phyloP scores from a whole-genome alignment of 2,329 filamentous ascomycete species.

The Fusarium protoensiforme region DNA sequence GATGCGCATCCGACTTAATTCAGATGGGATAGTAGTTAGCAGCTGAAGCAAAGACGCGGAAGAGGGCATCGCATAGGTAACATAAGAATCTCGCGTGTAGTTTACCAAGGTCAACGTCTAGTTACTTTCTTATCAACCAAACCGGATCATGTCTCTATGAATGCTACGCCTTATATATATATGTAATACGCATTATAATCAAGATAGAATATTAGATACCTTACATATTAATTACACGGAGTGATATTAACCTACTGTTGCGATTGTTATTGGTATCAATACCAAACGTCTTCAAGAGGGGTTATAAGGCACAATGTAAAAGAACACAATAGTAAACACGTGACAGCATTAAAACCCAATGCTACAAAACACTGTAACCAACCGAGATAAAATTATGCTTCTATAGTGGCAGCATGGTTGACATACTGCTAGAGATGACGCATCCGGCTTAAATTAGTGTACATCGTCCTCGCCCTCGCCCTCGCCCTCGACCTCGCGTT shows the following conservation, averaged over 20 bases:
- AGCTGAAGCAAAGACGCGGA: too few species aligned
- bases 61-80: too few species aligned
- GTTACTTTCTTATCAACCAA: neutral
- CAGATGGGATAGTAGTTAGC: too few species aligned
- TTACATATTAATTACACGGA: neutral
- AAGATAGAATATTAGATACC: neutral
- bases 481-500: neutral
- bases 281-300: too few species aligned
- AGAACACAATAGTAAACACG: too few species aligned
- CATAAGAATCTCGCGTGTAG: neutral
- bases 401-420: neutral
- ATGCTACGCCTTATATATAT: neutral
- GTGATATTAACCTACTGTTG: neutral
- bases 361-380: too few species aligned
- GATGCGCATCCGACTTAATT: too few species aligned
- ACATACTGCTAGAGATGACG: neutral
- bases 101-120: neutral
- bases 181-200: neutral
- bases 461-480: too few species aligned
- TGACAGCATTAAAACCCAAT: too few species aligned
- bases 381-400: too few species aligned
- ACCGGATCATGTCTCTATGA: neutral
- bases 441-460: neutral
- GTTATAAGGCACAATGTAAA: too few species aligned
- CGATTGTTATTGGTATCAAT: too few species aligned